Evolutionary conservation across 2,329 filamentous ascomycete genomes (phyloP), one percentile per base, ranked within the genome.

Genomic region (Aureobasidium sp.): DNA sequence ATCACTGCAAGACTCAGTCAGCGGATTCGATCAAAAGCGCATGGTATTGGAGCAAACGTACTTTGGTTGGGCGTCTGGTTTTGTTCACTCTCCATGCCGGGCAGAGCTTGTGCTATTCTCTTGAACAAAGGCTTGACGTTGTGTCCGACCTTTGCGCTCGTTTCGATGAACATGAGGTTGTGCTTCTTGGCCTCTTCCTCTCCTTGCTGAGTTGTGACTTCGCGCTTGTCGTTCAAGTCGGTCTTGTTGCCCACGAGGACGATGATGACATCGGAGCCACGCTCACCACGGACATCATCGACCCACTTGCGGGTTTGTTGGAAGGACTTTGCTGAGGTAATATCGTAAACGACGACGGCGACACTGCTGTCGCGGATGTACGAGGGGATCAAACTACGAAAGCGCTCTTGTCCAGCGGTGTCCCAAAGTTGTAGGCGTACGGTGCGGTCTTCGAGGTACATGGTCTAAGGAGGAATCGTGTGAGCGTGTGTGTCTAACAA

Each of bases 221-320:
- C 93, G 61, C 94, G 86, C 84, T 97, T 97, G 77, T 99, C 94
- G 76, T 94, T 96, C 76, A 99, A 78, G 82, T 99, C 94, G 48
- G 94, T 99, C 86, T 99, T 99, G 82, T 99, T 99, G 68, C 94
- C 94, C 43, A 99, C 95, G 51, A 99, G 80, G 51, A 99, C 94
- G 71, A 99, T 97, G 71, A 99, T 99, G 65, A 99, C 95, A 77
- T 99, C 94, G 80, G 96, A 96, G 57, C 94, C 94, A 72, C 94
- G 86, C 81, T 99, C 94, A 57, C 92, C 93, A 65, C 94, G 86
- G 63, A 99, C 94, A 73, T 99, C 94, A 74, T 99, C 94, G 68
- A 99, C 96, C 94, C 95, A 99, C 83, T 99, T 99, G 72, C 92
- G 87, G 61, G 94, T 99, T 78, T 99, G 97, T 75, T 97, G 89